phyloP scores from a whole-genome alignment of 2,329 filamentous ascomycete species.

The Cladosporium sp. region DNA sequence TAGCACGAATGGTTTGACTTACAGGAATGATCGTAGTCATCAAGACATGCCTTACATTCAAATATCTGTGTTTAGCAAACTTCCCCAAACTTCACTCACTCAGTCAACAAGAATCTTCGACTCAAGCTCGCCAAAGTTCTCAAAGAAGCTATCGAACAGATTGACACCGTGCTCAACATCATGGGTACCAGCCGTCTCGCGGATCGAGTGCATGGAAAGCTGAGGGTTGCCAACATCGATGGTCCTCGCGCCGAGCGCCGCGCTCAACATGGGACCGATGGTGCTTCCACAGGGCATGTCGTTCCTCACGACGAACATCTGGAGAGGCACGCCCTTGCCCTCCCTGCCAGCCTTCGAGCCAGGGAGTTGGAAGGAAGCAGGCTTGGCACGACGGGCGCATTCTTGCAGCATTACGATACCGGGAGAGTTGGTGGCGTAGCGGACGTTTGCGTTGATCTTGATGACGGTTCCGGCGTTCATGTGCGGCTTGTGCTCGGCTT shows the following conservation, averaged over 20 bases:
- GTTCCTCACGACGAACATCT: constrained; percentile 95
- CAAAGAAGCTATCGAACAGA: constrained; percentile 84
- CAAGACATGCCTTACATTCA: not conserved
- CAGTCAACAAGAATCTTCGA: constrained; percentile 80
- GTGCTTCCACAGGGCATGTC: constrained; percentile 94
- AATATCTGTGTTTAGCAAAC: not conserved
- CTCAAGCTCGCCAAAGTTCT: constrained; percentile 79
- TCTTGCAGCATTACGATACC: constrained; percentile 92
- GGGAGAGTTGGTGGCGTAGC: constrained; percentile 94
- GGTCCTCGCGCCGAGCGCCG: constrained; percentile 81
- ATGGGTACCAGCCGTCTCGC: constrained; percentile 84
- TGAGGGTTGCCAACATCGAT: constrained; percentile 93
- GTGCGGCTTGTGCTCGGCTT: constrained; percentile 83
- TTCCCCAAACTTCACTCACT: not conserved
- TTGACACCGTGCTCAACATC: constrained; percentile 85
- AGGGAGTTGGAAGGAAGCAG: constrained; percentile 33
- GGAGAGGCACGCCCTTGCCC: constrained; percentile 74
- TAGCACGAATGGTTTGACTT: not conserved
- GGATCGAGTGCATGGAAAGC: constrained; percentile 94
- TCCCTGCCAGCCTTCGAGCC: constrained; percentile 44
- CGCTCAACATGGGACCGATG: constrained; percentile 94
- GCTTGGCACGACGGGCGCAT: constrained; percentile 64
- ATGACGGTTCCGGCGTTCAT: constrained; percentile 97
- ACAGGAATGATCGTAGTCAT: not conserved
- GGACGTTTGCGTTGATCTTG: constrained; percentile 97